These are phyloP conservation scores for Candida namnaoensis DNA, from an alignment of 805 yeast genomes.

Conservation along the genomic window DNA sequence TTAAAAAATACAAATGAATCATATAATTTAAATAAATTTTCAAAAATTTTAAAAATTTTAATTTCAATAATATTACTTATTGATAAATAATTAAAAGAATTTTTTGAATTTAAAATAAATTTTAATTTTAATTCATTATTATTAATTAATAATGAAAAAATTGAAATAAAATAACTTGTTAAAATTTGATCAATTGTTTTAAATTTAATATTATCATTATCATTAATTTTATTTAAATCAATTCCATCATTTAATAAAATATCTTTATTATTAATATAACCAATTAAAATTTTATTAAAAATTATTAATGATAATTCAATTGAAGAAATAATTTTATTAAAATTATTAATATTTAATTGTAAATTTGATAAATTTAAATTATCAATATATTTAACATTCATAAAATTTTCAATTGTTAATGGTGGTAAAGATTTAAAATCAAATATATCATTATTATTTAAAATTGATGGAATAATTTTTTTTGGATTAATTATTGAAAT, in stretches of 20 bases:
- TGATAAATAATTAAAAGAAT: constrained; percentile 5
- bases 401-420: constrained; percentile 15
- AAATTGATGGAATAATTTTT: constrained; percentile 2
- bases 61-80: constrained; percentile 12
- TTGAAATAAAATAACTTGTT: constrained; percentile 7
- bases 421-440: constrained; percentile 14
- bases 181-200: constrained; percentile 5
- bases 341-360: constrained; percentile 8
- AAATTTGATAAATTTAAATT: constrained; percentile 1
- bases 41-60: constrained; percentile 18
- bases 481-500: constrained; percentile 8
- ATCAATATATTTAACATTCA: constrained; percentile 5
- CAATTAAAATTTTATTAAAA: constrained; percentile 3
- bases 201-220: constrained; percentile 5
- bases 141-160: constrained; percentile 6
- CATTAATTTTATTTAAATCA: constrained; percentile 1
- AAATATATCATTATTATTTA: constrained; percentile 3
- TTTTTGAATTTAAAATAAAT: constrained; percentile 2
- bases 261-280: constrained; percentile 1
- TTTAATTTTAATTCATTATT: constrained; percentile 13
- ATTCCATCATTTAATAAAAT: background rate
- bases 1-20: constrained; percentile 26
- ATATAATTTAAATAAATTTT: constrained; percentile 24
- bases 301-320: constrained; percentile 5
- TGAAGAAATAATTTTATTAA: constrained; percentile 6